Percentiles rank a stretch among this genome's conserved stretches.
Evolutionary conservation across 257 asterid genomes (phyloP).

Genomic region (Oldenlandia corymbosa): DNA sequence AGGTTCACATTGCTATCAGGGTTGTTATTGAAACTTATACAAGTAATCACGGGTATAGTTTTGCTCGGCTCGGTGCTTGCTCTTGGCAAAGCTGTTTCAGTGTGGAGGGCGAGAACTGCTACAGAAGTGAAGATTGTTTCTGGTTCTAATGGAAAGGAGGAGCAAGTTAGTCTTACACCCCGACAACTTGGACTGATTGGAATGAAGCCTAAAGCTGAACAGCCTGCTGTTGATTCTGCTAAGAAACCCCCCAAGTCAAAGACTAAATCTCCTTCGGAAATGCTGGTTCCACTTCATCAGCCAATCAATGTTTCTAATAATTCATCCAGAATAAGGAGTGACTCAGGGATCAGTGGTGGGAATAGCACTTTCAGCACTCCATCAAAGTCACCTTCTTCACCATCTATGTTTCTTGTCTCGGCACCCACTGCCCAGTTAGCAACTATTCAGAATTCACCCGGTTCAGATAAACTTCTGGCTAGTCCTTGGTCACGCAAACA

Average conservation of each 20-base stretch:
- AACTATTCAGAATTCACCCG: constrained; percentile 50
- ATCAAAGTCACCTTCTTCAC: constrained; percentile 71
- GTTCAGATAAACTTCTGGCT: constrained; percentile 42
- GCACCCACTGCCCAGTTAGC: constrained; percentile 46
- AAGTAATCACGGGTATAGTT: constrained; percentile 37
- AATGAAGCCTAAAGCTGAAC: constrained; percentile 50
- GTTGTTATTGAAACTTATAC: constrained; percentile 40
- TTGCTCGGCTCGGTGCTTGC: constrained; percentile 57
- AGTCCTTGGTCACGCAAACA: constrained; percentile 82
- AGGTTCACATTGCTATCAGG: constrained; percentile 33
- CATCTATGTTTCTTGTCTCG: constrained; percentile 70
- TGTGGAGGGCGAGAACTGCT: constrained; percentile 48
- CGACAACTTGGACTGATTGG: constrained; percentile 81
- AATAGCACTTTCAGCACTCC: constrained; percentile 47
- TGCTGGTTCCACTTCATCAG: constrained; percentile 79
- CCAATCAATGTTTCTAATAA: constrained; percentile 39
- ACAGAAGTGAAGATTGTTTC: constrained; percentile 39
- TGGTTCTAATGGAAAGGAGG: constrained; percentile 58
- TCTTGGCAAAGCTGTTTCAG: constrained; percentile 49
- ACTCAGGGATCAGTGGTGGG: constrained; percentile 50
- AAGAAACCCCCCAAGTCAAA: constrained; percentile 73
- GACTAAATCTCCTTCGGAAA: constrained; percentile 43
- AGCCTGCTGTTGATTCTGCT: constrained; percentile 38
- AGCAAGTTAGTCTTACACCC: constrained; percentile 49
- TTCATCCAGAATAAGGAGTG: constrained; percentile 48